Evolutionary conservation across 139 green algal species (phyloP).

Genomic region (Chlamydomonas applanata): DNA sequence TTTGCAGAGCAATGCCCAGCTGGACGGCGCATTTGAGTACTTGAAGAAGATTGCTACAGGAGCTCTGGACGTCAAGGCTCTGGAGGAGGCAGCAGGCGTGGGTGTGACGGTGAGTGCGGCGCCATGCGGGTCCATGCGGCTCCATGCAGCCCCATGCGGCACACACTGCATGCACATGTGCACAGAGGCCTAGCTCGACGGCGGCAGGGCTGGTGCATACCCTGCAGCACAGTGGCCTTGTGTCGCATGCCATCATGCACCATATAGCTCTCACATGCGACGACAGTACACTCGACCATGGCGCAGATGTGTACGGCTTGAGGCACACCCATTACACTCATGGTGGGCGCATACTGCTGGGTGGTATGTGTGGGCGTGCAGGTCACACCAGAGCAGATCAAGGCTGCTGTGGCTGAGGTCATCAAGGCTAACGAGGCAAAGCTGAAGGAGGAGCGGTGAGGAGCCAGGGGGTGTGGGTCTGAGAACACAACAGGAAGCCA

Average conservation of each 20-base stretch:
- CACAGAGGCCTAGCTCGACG: too few species aligned
- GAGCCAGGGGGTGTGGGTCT: not conserved
- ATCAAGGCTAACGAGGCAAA: slow-evolving; percentile 49
- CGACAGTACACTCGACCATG: too few species aligned
- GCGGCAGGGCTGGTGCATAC: too few species aligned
- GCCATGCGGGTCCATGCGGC: not conserved
- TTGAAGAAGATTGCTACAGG: slow-evolving; percentile 61
- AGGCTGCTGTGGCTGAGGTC: slow-evolving; percentile 54
- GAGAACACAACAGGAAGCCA: too few species aligned
- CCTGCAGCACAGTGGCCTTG: too few species aligned
- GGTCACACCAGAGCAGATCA: slow-evolving; percentile 69
- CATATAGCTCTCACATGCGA: too few species aligned
- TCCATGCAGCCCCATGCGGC: too few species aligned
- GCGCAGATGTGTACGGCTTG: too few species aligned
- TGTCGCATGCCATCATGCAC: too few species aligned
- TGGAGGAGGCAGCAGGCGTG: slow-evolving; percentile 77
- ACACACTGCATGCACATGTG: too few species aligned
- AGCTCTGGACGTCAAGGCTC: slow-evolving; percentile 40
- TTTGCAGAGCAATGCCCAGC: slow-evolving; percentile 68
- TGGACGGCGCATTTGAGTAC: slow-evolving; percentile 83
- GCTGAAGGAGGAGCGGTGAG: slow-evolving; percentile 69
- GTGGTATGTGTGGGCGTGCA: slow-evolving; percentile 9
- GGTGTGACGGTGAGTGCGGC: slow-evolving; percentile 69
- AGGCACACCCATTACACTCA: too few species aligned
- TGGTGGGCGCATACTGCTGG: too few species aligned